Base-by-base conservation (phyloP, 2,329 filamentous ascomycete species). In the Aspergillus sp. region DNA sequence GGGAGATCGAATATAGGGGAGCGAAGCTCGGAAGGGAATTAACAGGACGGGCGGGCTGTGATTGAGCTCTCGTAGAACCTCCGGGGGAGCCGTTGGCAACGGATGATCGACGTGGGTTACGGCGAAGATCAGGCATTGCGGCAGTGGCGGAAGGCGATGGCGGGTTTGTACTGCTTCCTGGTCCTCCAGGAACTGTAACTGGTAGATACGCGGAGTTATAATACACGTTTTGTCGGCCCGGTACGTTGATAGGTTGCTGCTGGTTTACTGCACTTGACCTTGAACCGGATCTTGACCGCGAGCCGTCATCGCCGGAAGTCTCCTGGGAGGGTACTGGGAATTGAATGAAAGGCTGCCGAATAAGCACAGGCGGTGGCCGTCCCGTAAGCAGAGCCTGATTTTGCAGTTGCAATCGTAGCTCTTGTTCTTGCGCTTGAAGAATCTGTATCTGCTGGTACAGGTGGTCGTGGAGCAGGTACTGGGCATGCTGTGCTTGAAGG, bases 391-490 rank as follows among this genome's bases (percentile, higher is more conserved):
- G 64, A 15, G 76, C 76, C 62, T 79, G 77, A 47, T 77, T 77
- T 60, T 79, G 76, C 41, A 80, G 67, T 56, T 79, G 76, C 65
- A 79, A 70, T 56, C 79, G 75, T 57, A 81, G 60, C 58, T 80
- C 79, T 59, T 80, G 77, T 63, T 81, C 79, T 63, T 81, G 79
- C 19, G 78, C 76, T 61, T 81, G 79, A 19, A 81, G 72, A 40
- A 79, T 70, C 62, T 81, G 79, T 55, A 80, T 80, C 58, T 80
- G 78, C 60, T 80, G 78, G 59, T 76, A 80, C 1, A 81, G 70
- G 59, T 80, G 76, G 58, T 81, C 77, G 61, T 80, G 78, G 21
- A 81, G 69, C 39, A 80, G 64, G 60, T 77, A 77, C 60, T 80
- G 78, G 9, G 79, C 78, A 58, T 80, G 77, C 55, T 78, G 75